These are phyloP conservation scores for Xanthoceras sorbifolium DNA, from an alignment of 345 rosid species.

Conservation along the genomic window DNA sequence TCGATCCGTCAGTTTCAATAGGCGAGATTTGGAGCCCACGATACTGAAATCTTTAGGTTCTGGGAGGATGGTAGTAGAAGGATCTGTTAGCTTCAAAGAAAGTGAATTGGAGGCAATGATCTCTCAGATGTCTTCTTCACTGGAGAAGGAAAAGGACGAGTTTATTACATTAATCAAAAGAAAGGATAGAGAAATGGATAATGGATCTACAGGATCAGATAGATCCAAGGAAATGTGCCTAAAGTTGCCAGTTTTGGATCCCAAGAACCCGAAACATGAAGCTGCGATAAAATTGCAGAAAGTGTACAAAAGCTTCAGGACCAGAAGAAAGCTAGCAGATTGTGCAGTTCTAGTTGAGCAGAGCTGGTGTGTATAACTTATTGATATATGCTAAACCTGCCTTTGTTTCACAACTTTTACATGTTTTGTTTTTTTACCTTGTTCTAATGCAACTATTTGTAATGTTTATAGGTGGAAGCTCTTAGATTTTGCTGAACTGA, in stretches of 20 bases:
- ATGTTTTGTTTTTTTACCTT: constrained; percentile 2
- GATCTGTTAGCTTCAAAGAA: constrained; percentile 77
- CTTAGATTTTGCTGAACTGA: constrained; percentile 83
- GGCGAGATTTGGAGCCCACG: constrained; percentile 50
- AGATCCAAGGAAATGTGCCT: constrained; percentile 11
- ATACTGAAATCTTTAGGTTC: constrained; percentile 67
- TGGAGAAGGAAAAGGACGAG: constrained; percentile 24
- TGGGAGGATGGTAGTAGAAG: constrained; percentile 75
- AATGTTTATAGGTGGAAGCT: constrained; percentile 74
- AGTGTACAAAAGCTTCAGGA: constrained; percentile 90
- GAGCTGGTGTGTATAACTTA: constrained; percentile 59
- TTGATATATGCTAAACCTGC: neutral
- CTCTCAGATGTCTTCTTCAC: constrained; percentile 36
- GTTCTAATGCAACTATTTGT: constrained; percentile 26
- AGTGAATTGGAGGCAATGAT: constrained; percentile 53
- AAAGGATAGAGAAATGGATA: constrained; percentile 17
- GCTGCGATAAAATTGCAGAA: constrained; percentile 90
- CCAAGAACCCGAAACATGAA: constrained; percentile 63
- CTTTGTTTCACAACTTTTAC: constrained; percentile 1
- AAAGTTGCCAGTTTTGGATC: constrained; percentile 43
- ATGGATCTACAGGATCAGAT: constrained; percentile 23
- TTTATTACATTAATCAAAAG: neutral
- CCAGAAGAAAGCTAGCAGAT: constrained; percentile 93
- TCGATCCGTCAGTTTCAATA: constrained; percentile 68
- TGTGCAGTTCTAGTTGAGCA: constrained; percentile 91